These are phyloP conservation scores for Solanum hybrid DNA, from an alignment of 305 asterid genomes.

Conservation along the genomic window DNA sequence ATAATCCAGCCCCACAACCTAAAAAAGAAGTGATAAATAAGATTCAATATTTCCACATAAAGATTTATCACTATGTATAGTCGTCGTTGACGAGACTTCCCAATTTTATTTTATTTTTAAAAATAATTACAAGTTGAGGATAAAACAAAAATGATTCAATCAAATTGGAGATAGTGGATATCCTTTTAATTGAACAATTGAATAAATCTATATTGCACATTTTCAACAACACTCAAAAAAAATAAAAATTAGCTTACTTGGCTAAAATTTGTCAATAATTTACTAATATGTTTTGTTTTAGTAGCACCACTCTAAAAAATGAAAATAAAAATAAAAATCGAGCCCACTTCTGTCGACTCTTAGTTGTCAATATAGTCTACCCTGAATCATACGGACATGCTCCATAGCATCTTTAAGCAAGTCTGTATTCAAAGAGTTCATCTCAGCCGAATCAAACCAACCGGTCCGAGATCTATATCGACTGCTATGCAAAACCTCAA, in stretches of 20 bases:
- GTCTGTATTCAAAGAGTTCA: background rate
- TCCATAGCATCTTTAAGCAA: background rate
- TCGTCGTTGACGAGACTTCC: background rate
- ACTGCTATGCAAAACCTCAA: background rate
- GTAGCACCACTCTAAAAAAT: background rate
- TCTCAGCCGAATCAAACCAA: background rate
- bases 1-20: background rate
- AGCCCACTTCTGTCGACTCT: background rate
- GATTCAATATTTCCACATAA: background rate
- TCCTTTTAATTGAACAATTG: background rate
- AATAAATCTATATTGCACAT: background rate
- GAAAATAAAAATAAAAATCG: background rate
- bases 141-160: background rate
- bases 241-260: background rate
- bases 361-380: background rate
- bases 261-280: background rate
- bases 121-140: background rate
- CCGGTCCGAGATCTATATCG: fast-evolving
- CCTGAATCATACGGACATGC: background rate
- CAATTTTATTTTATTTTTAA: background rate
- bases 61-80: background rate
- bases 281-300: background rate
- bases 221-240: background rate
- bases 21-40: background rate
- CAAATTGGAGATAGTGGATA: background rate